A percentile compares a stretch with the other conserved stretches of the same genome.
Evolutionary conservation across 306 rosid genomes (phyloP).

Genomic region (Canavalia gladiata): DNA sequence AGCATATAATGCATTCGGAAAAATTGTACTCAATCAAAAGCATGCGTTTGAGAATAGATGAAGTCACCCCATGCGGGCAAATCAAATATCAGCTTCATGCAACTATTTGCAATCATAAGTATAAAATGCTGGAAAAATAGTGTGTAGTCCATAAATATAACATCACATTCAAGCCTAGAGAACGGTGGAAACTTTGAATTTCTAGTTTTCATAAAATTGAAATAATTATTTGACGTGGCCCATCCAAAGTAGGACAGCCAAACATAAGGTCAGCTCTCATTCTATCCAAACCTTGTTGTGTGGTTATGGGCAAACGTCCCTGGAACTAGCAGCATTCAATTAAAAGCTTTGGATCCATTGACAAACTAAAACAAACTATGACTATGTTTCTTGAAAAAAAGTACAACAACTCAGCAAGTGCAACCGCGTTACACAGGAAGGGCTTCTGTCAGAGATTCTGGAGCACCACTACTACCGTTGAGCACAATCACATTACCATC

Average conservation of each 20-base stretch:
- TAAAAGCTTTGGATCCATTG: conserved; percentile 50
- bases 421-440: conserved; percentile 61
- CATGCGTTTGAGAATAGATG: background rate
- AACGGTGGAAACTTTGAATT: conserved; percentile 3
- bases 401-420: conserved; percentile 48
- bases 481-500: conserved; percentile 94
- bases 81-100: background rate
- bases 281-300: conserved; percentile 26
- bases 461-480: conserved; percentile 80
- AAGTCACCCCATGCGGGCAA: background rate
- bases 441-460: conserved; percentile 71
- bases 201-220: background rate
- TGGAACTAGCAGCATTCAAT: conserved; percentile 21
- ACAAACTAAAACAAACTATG: conserved; percentile 51
- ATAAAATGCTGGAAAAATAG: background rate
- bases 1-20: background rate
- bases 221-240: conserved; percentile 23
- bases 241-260: background rate
- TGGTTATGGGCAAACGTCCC: conserved; percentile 25
- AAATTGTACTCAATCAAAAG: background rate
- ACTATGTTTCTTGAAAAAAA: conserved; percentile 34
- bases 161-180: background rate
- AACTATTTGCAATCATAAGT: background rate
- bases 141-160: background rate
- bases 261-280: background rate